Conservation (phyloP, 73 alveolate genomes). For the Tetrahymena malaccensis region DNA sequence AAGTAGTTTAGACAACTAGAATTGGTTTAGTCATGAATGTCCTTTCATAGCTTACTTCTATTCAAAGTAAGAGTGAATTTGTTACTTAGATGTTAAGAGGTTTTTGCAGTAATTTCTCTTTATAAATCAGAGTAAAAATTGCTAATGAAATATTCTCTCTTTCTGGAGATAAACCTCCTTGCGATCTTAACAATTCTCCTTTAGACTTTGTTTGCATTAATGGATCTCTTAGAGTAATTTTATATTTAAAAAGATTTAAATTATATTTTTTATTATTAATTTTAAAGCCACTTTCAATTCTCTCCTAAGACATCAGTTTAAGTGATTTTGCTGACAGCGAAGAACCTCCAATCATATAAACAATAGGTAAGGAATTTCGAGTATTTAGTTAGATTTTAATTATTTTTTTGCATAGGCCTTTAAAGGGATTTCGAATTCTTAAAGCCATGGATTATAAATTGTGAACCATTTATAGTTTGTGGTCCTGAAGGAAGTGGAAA, state of each 20-base stretch:
- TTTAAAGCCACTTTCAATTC: background rate
- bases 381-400: background rate
- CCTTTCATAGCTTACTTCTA: conserved; percentile 7
- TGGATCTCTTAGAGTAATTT: background rate
- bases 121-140: conserved; percentile 13
- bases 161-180: conserved; percentile 52
- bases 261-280: conserved; percentile 53
- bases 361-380: conserved; percentile 77
- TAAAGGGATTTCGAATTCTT: conserved; percentile 47
- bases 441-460: conserved; percentile 86
- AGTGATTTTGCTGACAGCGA: conserved; percentile 56
- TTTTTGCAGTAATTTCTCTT: conserved; percentile 2
- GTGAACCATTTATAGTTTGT: conserved; percentile 95
- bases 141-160: conserved; percentile 44
- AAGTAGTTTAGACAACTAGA: conserved; percentile 27
- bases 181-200: conserved; percentile 55
- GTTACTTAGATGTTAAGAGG: conserved; percentile 10
- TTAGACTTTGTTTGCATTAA: background rate
- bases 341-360: conserved; percentile 86
- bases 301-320: conserved; percentile 34
- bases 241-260: conserved; percentile 42
- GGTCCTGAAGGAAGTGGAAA: conserved; percentile 99
- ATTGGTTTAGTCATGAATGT: conserved; percentile 31
- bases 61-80: conserved; percentile 7
- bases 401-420: background rate